Evolutionary conservation across 306 rosid species (phyloP), one percentile per base, ranked within the genome.

Genomic region (Fagus crenata): DNA sequence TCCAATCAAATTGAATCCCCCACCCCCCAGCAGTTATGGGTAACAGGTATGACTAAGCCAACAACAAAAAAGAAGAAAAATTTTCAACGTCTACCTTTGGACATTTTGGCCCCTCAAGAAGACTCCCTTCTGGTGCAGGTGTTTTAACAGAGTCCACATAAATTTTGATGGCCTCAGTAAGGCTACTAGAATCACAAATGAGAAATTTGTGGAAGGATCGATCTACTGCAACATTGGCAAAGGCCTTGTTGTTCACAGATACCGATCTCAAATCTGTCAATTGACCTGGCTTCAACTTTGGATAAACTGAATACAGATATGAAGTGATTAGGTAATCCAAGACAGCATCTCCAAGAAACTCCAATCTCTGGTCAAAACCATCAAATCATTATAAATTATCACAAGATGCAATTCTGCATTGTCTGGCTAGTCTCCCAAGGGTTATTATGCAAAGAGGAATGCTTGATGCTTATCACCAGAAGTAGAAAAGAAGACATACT

Each of bases 281-380:
- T 75, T 85, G 97, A 74, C 99, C 99, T 41, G 99, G 97, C 80
- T 92, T 95, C 75, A 95, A 82, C 67, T 82, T 78, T 39, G 99
- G 99, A 90, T 95, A 95, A 64, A 84, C 96, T 36, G 99, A 88
- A 86, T 84, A 95, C 40, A 95, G 93, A 85, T 90, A 92, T 17
- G 99, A 95, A 12, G 97, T 89, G 77, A 92, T 95, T 79, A 95
- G 75, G 84, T 88, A 95, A 86, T 95, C 98, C 89, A 95, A 79
- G 63, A 95, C 96, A 69, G 98, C 97, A 85, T 95, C 98, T 74
- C 98, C 98, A 69, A 95, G 95, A 84, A 88, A 95, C 96, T 95
- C 98, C 86, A 95, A 64, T 53, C 98, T 86, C 98, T 95, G 92
- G 77, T 81, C 74, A 80, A 69, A 82, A 75, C 59, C 67, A 81